Base-by-base conservation (phyloP, 441 rosid genomes). In the Iberis amara region DNA sequence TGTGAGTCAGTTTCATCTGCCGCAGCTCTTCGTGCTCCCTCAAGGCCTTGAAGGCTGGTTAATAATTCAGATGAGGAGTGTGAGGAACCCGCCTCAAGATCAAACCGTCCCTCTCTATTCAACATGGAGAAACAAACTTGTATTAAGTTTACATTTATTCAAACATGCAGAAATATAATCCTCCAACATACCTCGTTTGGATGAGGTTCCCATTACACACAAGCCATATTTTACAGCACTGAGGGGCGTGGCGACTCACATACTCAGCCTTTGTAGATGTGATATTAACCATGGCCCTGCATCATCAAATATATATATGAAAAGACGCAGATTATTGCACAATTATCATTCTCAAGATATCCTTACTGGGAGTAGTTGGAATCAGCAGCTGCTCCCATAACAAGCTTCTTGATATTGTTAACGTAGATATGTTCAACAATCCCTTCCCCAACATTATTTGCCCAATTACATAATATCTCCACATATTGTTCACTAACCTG, bases 331-430 rank as follows among this genome's bases (percentile, higher is more conserved):
- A 4, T 18, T 18, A 18, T 18, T 1, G 21, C 32, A 28, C 6
- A 42, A 36, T 64, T 36, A 49, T 35, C 56, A 42, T 38, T 59
- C 21, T 10, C 13, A 53, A 26, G 21, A 40, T 11, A 44, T 47
- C 39, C 38, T 35, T 85, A 86, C 89, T 71, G 73, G 23, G 79
- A 58, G 72, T 70, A 78, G 32, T 67, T 80, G 47, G 63, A 65
- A 61, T 80, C 73, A 41, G 90, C 71, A 39, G 94, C 85, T 26
- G 85, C 94, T 50, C 94, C 94, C 79, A 86, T 82, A 24, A 88
- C 78, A 57, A 82, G 91, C 72, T 72, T 76, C 72, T 71, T 82
- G 53, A 88, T 76, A 33, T 51, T 42, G 53, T 78, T 60, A 43
- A 11, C 56, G 57, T 43, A 68, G 37, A 79, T 68, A 11, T 78